These are phyloP conservation scores for Berberis vulgaris DNA, from an alignment of 164 flowering plant species.

Conservation along the genomic window DNA sequence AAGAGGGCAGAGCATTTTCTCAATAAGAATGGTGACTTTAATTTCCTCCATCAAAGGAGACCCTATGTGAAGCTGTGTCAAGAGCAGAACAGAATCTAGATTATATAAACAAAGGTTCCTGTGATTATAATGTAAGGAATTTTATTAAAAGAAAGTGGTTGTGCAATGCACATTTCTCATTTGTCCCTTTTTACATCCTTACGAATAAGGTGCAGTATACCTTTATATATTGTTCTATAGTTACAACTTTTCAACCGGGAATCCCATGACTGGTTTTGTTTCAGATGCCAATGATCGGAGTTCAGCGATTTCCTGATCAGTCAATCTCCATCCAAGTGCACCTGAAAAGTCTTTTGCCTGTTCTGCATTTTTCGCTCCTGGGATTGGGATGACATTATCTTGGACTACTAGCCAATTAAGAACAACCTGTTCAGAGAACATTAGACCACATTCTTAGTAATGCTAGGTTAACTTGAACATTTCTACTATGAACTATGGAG, in stretches of 20 bases:
- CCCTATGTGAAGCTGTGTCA: no score
- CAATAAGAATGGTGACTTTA: no score
- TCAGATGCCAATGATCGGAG: slow-evolving; percentile 62
- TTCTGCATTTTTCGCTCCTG: slow-evolving; percentile 37
- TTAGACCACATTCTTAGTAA: not conserved
- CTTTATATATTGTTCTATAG: no score
- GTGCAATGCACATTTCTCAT: no score
- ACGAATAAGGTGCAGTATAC: no score
- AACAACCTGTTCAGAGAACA: slow-evolving; percentile 8
- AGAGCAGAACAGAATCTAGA: no score
- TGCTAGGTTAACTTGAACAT: not conserved
- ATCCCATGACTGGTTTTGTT: slow-evolving; percentile 59
- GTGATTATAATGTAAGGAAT: no score
- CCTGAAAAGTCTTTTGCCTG: slow-evolving; percentile 80
- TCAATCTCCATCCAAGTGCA: slow-evolving; percentile 78
- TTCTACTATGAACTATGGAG: not conserved
- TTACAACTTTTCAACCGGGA: slow-evolving; percentile 61
- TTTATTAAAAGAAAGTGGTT: no score
- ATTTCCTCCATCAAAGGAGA: no score
- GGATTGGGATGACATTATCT: slow-evolving; percentile 13
- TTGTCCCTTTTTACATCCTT: no score
- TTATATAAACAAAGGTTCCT: no score
- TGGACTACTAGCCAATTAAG: slow-evolving; percentile 16
- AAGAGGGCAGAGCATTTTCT: no score
- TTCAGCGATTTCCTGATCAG: slow-evolving; percentile 46